Evolutionary conservation across 441 rosid genomes (phyloP), one percentile per base, ranked within the genome.

Genomic region (Adansonia grandidieri): DNA sequence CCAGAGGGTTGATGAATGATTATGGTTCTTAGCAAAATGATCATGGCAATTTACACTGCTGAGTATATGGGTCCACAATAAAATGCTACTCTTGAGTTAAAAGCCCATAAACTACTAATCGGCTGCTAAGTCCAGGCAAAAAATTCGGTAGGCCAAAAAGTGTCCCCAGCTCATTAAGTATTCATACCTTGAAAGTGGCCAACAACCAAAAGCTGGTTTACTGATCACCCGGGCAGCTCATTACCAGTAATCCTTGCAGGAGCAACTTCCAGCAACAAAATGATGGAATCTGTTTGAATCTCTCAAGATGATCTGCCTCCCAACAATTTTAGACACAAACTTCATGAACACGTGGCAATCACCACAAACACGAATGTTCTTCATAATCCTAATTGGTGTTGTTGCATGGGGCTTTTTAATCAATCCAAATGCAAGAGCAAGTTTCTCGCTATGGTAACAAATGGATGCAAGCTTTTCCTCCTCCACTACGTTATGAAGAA

Each of bases 311-410:
- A 89, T 78, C 2, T 72, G 28, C 60, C 91, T 81, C 32, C 88
- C 86, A 0, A 76, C 76, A 69, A 79, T 20, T 69, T 82, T 60
- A 40, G 93, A 91, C 47, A 79, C 84, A 40, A 87, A 83, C 80
- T 87, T 89, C 93, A 91, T 91, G 77, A 91, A 91, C 2, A 20
- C 20, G 73, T 91, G 95, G 80, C 95, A 91, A 78, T 91, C 93
- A 0, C 80, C 79, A 61, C 95, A 89, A 78, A 86, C 91, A 24
- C 93, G 89, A 76, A 91, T 89, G 77, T 91, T 91, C 84, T 91
- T 91, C 73, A 89, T 78, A 63, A 91, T 91, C 83, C 91, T 79
- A 66, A 89, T 85, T 48, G 93, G 89, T 79, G 77, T 75, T 50
- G 56, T 80, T 72, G 83, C 81, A 37, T 76, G 22, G 74, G 82